Conservation (phyloP, 2,329 filamentous ascomycete species). For the Calonectria pteridis region DNA sequence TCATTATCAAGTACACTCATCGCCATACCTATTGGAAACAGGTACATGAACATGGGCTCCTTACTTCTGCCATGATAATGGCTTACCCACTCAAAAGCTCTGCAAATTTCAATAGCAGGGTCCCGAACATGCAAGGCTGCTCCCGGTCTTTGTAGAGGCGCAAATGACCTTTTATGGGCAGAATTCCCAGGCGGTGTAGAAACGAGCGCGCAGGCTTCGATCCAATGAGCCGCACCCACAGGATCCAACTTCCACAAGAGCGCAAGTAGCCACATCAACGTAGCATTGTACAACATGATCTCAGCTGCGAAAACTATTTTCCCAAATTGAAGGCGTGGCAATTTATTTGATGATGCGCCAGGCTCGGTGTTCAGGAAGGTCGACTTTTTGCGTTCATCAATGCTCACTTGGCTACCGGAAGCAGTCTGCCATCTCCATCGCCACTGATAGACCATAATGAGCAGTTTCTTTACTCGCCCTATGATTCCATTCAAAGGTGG, state of each 20-base stretch:
- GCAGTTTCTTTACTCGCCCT: constrained; percentile 7
- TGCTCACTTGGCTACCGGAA: constrained; percentile 10
- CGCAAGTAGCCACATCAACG: constrained; percentile 35
- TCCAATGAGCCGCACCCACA: constrained; percentile 15
- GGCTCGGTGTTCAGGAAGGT: background rate
- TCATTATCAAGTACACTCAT: constrained; percentile 25
- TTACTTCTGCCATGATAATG: constrained; percentile 23
- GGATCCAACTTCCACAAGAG: constrained; percentile 36
- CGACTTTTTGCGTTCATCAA: background rate
- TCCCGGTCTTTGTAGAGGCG: constrained; percentile 20
- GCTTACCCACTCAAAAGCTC: constrained; percentile 26
- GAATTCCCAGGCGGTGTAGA: background rate
- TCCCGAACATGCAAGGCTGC: constrained; percentile 13
- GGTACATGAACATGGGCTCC: constrained; percentile 22
- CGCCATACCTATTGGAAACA: constrained; percentile 31
- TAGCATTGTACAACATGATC: constrained; percentile 35
- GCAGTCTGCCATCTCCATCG: constrained; percentile 24
- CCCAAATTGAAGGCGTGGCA: constrained; percentile 10
- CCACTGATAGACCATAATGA: constrained; percentile 11
- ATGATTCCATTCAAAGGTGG: background rate
- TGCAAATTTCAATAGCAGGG: constrained; percentile 30
- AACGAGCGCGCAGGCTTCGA: constrained; percentile 19
- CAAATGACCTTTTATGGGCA: constrained; percentile 11
- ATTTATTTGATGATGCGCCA: background rate
- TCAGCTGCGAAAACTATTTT: constrained; percentile 22